Percentiles rank a stretch among this genome's conserved stretches.
phyloP scores from a whole-genome alignment of 2,329 filamentous ascomycete species.

The Triangularia verruculosa region DNA sequence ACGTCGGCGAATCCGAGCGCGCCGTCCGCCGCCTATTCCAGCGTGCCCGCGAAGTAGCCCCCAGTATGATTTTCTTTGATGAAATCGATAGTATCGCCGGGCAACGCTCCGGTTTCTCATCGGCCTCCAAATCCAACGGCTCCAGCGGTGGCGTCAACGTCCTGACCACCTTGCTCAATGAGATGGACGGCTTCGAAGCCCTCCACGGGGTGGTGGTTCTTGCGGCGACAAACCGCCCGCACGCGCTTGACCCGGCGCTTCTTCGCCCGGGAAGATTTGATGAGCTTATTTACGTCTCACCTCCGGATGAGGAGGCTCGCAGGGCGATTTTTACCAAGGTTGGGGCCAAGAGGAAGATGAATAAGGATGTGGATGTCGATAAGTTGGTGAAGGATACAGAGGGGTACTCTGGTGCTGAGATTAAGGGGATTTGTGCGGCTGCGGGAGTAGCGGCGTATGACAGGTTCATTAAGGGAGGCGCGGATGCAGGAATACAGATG shows the following conservation, averaged over 20 bases:
- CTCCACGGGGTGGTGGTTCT: constrained; percentile 81
- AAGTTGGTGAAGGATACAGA: constrained; percentile 63
- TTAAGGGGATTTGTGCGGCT: constrained; percentile 53
- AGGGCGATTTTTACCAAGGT: constrained; percentile 73
- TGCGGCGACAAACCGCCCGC: constrained; percentile 87
- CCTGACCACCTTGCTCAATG: constrained; percentile 83
- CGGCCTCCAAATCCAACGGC: constrained; percentile 34
- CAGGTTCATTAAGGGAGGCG: constrained; percentile 21
- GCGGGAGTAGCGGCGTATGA: constrained; percentile 45
- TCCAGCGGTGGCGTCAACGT: constrained; percentile 66
- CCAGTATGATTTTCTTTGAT: constrained; percentile 95
- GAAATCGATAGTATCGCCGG: constrained; percentile 86
- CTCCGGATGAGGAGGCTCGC: constrained; percentile 70
- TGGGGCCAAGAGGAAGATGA: constrained; percentile 57
- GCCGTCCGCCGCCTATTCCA: constrained; percentile 81
- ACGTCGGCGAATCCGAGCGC: constrained; percentile 91
- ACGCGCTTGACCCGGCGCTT: constrained; percentile 80
- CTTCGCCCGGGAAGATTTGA: constrained; percentile 85
- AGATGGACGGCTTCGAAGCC: constrained; percentile 92
- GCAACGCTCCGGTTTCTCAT: constrained; percentile 44
- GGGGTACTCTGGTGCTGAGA: constrained; percentile 83
- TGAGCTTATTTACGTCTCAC: constrained; percentile 78
- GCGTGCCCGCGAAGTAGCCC: constrained; percentile 78
- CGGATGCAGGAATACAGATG: constrained; percentile 21
- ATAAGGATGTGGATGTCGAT: constrained; percentile 61